Evolutionary conservation across 148 eudicot species (phyloP).

Genomic region (Dysphania ambrosioides): DNA sequence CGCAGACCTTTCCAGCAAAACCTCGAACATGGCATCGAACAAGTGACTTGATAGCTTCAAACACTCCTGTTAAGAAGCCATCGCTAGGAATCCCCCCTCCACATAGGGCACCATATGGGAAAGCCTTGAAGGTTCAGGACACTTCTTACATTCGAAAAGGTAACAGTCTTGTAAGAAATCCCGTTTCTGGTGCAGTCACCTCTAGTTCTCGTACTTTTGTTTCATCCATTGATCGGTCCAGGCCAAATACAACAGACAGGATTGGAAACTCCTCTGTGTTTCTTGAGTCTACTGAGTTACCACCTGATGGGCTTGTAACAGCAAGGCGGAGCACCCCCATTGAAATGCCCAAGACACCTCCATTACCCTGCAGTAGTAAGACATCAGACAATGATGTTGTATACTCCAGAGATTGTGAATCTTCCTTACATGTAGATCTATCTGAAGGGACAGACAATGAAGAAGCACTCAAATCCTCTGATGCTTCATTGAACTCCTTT

Average conservation of each 20-base stretch:
- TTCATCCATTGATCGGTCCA: constrained; percentile 31
- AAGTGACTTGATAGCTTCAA: constrained; percentile 34
- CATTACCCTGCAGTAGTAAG: constrained; percentile 36
- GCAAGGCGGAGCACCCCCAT: constrained; percentile 29
- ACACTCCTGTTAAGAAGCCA: constrained; percentile 33
- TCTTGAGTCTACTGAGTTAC: constrained; percentile 13
- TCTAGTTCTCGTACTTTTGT: constrained; percentile 29
- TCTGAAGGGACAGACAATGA: constrained; percentile 30
- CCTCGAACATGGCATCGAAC: constrained; percentile 81
- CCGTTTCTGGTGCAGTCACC: constrained; percentile 32
- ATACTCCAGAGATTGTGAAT: constrained; percentile 29
- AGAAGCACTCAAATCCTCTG: constrained; percentile 27
- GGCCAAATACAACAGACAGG: constrained; percentile 22
- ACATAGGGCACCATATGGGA: constrained; percentile 30
- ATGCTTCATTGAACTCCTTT: constrained; percentile 28
- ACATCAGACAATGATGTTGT: constrained; percentile 25
- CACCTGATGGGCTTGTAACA: constrained; percentile 24
- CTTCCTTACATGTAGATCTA: constrained; percentile 34
- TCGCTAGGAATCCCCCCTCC: constrained; percentile 33
- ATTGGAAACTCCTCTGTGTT: constrained; percentile 16
- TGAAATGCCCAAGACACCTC: constrained; percentile 50
- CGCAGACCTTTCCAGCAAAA: constrained; percentile 34
- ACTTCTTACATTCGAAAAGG: constrained; percentile 79
- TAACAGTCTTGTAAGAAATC: constrained; percentile 73
- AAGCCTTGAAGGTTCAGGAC: constrained; percentile 31